Percentiles rank a stretch among this genome's conserved stretches.
Conservation (phyloP, 108 stramenopile species). For the Schizochytrium sp. region DNA sequence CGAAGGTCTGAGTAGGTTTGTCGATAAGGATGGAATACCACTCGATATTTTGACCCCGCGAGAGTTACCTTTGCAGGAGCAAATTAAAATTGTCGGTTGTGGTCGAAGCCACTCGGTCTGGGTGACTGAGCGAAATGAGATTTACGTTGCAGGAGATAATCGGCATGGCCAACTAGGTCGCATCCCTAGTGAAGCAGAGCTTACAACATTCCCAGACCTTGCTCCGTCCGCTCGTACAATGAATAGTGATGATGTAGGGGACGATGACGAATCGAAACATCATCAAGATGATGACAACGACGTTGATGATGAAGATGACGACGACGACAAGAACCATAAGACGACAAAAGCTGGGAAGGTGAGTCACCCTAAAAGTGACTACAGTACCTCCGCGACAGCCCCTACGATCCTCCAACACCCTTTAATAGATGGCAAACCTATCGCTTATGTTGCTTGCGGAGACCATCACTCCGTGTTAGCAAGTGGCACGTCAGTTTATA, state of each 20-base stretch:
- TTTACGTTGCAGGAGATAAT: constrained; percentile 23
- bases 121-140: neutral
- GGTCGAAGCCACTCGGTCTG: neutral
- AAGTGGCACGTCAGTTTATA: neutral
- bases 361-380: no score
- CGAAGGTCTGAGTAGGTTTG: neutral
- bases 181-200: neutral
- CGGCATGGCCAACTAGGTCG: neutral
- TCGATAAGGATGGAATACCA: neutral
- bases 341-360: no score
- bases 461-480: neutral
- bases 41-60: neutral
- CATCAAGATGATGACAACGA: no score
- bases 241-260: no score
- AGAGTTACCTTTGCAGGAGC: neutral
- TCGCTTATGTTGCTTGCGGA: neutral
- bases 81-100: neutral
- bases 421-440: neutral
- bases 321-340: no score
- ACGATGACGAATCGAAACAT: no score
- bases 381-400: neutral
- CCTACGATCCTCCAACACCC: neutral
- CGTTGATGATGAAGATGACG: neutral
- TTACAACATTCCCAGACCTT: no score
- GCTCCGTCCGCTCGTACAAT: no score